A percentile compares a stretch with the other conserved stretches of the same genome.
Conservation (phyloP, 805 yeast genomes). For the Tanozyma kutaoensis region DNA sequence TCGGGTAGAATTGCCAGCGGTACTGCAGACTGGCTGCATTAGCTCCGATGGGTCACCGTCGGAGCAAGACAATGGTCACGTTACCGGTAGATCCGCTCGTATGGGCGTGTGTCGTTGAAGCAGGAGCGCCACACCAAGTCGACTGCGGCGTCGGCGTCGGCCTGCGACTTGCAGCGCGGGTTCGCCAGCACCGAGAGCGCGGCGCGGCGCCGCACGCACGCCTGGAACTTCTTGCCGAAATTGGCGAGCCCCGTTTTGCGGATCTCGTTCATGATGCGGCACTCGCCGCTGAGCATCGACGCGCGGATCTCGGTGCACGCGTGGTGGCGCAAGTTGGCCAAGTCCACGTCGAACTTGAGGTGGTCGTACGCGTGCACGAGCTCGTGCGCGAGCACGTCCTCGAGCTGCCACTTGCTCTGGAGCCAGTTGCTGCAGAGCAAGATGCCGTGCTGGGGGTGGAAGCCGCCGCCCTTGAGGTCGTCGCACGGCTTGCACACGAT, state of each 20-base stretch:
- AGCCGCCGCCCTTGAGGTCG: constrained; percentile 79
- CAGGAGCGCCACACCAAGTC: constrained; percentile 87
- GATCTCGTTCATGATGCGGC: constrained; percentile 81
- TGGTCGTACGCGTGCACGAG: constrained; percentile 89
- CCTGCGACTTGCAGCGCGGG: constrained; percentile 63
- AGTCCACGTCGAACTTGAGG: constrained; percentile 75
- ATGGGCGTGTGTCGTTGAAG: constrained; percentile 90
- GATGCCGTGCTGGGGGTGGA: constrained; percentile 81
- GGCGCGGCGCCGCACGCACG: constrained; percentile 84
- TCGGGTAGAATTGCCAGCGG: too few relatives aligned
- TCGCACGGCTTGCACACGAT: constrained; percentile 77
- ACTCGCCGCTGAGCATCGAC: constrained; percentile 85
- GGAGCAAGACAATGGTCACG: too few relatives aligned
- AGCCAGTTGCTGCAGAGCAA: constrained; percentile 78
- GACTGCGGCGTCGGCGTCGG: constrained; percentile 69
- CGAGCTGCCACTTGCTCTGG: constrained; percentile 63
- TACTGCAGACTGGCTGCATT: too few relatives aligned
- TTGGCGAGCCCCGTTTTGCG: constrained; percentile 36
- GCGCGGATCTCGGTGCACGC: constrained; percentile 97
- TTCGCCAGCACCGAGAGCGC: constrained; percentile 71
- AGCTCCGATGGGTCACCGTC: too few relatives aligned
- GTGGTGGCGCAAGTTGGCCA: constrained; percentile 78
- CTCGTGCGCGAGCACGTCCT: constrained; percentile 88
- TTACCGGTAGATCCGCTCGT: constrained; percentile 79
- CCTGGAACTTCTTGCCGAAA: constrained; percentile 76